These are phyloP conservation scores for Moesziomyces sp. DNA, from an alignment of 1,284 basidiomycete genomes.

Conservation along the genomic window DNA sequence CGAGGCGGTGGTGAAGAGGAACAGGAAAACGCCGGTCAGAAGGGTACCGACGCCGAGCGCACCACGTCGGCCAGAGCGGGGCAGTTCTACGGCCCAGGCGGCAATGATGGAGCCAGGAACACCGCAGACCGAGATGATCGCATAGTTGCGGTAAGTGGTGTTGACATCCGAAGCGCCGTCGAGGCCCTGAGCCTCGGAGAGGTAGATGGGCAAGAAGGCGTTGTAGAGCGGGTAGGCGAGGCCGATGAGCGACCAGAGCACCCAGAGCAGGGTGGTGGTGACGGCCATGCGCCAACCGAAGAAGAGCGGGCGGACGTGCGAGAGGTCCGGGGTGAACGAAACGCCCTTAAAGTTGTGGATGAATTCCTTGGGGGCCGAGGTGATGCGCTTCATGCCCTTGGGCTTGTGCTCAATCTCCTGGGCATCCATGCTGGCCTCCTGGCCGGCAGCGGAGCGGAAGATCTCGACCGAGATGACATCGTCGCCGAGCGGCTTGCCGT, in stretches of 20 bases:
- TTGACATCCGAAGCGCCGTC: constrained; percentile 19
- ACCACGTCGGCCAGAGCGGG: constrained; percentile 62
- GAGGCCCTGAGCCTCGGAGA: constrained; percentile 38
- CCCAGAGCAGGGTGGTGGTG: constrained; percentile 57
- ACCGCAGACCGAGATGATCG: constrained; percentile 65
- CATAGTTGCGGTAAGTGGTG: constrained; percentile 64
- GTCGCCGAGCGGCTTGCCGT: constrained; percentile 58
- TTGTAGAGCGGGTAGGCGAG: constrained; percentile 67
- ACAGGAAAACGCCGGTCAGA: constrained; percentile 65
- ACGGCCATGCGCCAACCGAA: constrained; percentile 55
- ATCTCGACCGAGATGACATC: constrained; percentile 63
- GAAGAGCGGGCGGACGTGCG: constrained; percentile 63
- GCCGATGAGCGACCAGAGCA: constrained; percentile 66
- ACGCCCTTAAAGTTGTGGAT: constrained; percentile 20
- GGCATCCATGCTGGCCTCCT: constrained; percentile 53
- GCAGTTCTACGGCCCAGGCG: constrained; percentile 64
- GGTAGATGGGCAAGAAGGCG: constrained; percentile 65
- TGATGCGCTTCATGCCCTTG: constrained; percentile 20
- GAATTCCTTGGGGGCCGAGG: constrained; percentile 21
- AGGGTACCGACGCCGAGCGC: constrained; percentile 65
- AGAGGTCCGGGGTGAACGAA: constrained; percentile 51
- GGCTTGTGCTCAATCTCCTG: constrained; percentile 22
- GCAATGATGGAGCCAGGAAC: constrained; percentile 65
- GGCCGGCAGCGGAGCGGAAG: constrained; percentile 64
- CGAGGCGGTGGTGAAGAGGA: constrained; percentile 58